Percentiles rank a stretch among this genome's conserved stretches.
Conservation (phyloP, 2,329 filamentous ascomycete genomes). For the Alternaria burnsii region DNA sequence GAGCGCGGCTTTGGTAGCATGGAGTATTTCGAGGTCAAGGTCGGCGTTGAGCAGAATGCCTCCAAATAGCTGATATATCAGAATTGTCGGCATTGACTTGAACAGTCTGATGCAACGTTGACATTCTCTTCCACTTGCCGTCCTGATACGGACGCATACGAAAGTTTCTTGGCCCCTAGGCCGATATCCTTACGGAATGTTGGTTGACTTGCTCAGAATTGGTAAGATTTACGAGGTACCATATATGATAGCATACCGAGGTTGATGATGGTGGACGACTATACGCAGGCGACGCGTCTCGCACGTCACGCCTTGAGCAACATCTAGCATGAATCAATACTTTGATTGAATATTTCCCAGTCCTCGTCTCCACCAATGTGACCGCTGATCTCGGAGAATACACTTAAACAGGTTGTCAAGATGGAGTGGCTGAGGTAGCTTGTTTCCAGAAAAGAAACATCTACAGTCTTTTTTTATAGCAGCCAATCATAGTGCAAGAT, state of each 20-base stretch:
- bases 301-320: not conserved
- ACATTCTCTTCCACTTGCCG: not conserved
- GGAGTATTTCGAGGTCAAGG: slow-evolving; percentile 41
- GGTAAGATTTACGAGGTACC: slow-evolving; percentile 1
- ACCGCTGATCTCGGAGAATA: not conserved
- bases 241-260: slow-evolving; percentile 6
- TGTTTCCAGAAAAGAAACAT: slow-evolving; percentile 1
- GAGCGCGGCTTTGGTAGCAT: slow-evolving; percentile 33
- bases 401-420: not conserved
- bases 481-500: not conserved
- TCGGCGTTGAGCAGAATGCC: slow-evolving; percentile 25
- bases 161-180: not conserved
- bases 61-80: not conserved
- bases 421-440: not conserved
- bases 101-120: not conserved
- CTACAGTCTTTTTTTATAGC: not conserved
- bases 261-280: not conserved
- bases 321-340: slow-evolving; percentile 1
- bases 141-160: not conserved
- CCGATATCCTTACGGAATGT: not conserved
- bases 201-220: not conserved
- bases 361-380: not conserved
- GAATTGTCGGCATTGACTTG: not conserved
- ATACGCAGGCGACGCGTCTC: not conserved
- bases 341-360: not conserved